A percentile compares a stretch with the other conserved stretches of the same genome.
Conservation (phyloP, 305 asterid species). For the Fraxinus floribunda region DNA sequence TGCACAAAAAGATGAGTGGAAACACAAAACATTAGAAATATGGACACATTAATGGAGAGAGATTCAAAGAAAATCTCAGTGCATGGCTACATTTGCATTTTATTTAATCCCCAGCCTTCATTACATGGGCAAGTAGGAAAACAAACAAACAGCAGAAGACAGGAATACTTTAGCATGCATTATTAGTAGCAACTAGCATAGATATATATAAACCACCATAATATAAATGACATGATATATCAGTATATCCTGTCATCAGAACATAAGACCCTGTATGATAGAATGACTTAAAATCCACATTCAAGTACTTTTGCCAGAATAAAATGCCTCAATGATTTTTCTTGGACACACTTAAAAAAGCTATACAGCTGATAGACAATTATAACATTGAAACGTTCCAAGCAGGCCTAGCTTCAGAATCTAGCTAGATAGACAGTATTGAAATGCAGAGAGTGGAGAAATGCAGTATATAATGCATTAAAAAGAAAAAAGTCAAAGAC, state of each 20-base stretch:
- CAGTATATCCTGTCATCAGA: neutral
- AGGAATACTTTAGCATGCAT: neutral
- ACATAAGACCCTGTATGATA: neutral
- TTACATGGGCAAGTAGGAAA: neutral
- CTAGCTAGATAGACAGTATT: neutral
- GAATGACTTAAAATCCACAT: neutral
- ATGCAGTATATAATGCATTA: neutral
- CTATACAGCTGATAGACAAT: neutral
- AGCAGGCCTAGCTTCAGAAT: neutral
- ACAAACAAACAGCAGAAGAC: neutral
- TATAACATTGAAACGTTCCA: neutral
- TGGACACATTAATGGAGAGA: neutral
- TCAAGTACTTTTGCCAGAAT: neutral
- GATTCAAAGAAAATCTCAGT: neutral
- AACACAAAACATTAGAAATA: neutral
- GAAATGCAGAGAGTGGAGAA: neutral
- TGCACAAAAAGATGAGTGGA: conserved; percentile 16
- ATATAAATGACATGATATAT: neutral
- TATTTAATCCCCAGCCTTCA: neutral
- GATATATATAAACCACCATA: neutral
- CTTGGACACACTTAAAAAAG: neutral
- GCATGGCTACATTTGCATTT: neutral
- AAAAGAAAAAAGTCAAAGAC: neutral
- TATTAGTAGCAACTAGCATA: neutral
- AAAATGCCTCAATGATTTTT: neutral